Evolutionary conservation across 1,284 basidiomycete genomes (phyloP).

Genomic region (Fistulinella cinereoalba): DNA sequence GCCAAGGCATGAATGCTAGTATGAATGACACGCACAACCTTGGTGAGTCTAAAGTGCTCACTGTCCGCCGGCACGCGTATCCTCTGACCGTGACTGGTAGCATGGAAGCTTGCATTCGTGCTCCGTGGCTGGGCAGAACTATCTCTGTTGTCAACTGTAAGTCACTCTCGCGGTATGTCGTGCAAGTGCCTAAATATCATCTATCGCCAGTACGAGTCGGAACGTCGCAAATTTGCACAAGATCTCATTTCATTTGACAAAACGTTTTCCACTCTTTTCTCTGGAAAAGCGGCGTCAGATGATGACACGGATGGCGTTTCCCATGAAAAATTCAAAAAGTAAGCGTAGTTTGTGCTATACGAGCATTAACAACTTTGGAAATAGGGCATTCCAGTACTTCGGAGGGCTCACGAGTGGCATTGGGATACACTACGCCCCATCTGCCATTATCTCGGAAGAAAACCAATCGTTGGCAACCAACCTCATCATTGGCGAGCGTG

Average conservation of each 20-base stretch:
- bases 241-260: constrained; percentile 54
- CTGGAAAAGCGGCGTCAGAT: constrained; percentile 38
- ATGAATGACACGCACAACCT: constrained; percentile 51
- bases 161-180: background rate
- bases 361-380: constrained; percentile 35
- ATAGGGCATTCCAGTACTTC: constrained; percentile 55
- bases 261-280: constrained; percentile 47
- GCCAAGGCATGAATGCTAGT: constrained; percentile 71
- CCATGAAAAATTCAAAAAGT: constrained; percentile 43
- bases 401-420: constrained; percentile 63
- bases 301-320: constrained; percentile 38
- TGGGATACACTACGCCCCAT: constrained; percentile 59
- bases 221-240: constrained; percentile 46
- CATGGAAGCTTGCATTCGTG: constrained; percentile 59
- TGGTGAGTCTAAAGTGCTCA: constrained; percentile 13
- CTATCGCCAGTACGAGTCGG: constrained; percentile 39
- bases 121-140: constrained; percentile 53
- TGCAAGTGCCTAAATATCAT: background rate
- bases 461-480: constrained; percentile 45
- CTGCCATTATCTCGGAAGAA: constrained; percentile 41
- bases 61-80: background rate
- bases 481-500: constrained; percentile 59
- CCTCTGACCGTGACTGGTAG: constrained; percentile 19
- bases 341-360: constrained; percentile 37
- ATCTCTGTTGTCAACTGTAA: constrained; percentile 53